Base-by-base conservation (phyloP, 768 basidiomycete species). In the Lanmaoa rubissima region DNA sequence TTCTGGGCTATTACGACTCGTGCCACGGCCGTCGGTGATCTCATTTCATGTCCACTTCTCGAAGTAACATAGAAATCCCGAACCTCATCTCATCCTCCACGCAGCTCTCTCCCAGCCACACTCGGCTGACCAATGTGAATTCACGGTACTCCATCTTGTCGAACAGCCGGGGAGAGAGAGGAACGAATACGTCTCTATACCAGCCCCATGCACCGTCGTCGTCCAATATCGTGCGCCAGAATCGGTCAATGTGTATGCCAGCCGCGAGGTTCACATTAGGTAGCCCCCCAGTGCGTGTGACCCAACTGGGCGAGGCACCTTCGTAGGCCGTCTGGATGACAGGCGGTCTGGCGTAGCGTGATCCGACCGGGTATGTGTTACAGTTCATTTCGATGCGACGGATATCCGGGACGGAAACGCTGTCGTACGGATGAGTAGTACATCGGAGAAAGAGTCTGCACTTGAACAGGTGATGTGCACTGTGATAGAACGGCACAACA, bases 91-190 rank as follows among this genome's bases (percentile, higher is more conserved):
- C 61, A 8, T 60, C 55, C 21, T 61, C 65, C 32, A 76, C 45
- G 2, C 57, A 66, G 7, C 58, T 54, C 41, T 68, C 66, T 40
- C 66, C 65, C 40, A 81, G 63, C 67, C 73, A 73, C 10, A 79
- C 69, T n/a, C 63, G 63, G 14, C 74, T 73, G 4, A 66, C 62
- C 19, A 82, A 54, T 36, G 64, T 65, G 61, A 83, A 82, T 43
- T 69, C 63, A 17, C 78, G 69, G 44, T 78, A 78, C 58, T 82
- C 81, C 51, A 71, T 69, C 67, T 76, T 78, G 26, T 71, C 67
- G 56, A 83, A 82, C 24, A 83, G 57, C n/a, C 65, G 57, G 8
- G 77, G 71, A 8, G 81, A 80, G 31, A 83, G 68, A 0, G 82
- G 82, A 10, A 81, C 70, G 72, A 75, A 80, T 58, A 77, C 73